Base-by-base conservation (phyloP, 768 basidiomycete genomes). In the Agrocybe pediades region DNA sequence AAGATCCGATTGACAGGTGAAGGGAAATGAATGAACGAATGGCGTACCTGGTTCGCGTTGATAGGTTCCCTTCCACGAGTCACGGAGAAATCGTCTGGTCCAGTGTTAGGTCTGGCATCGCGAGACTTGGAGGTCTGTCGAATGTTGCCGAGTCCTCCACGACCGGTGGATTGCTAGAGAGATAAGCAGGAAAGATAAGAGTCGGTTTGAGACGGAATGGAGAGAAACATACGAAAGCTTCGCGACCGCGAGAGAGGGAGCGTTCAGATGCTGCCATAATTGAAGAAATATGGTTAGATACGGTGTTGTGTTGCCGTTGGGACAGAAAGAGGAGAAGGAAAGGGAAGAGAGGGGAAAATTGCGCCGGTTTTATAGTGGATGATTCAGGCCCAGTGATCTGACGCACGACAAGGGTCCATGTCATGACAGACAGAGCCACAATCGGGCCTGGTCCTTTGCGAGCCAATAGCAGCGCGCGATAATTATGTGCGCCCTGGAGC, bases 131-230 rank as follows among this genome's bases (percentile, higher is more conserved):
- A 79, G 23, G 79, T 51, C 20, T 61, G 71, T 54, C 81, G 79
- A 54, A 90, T 85, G 68, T 90, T 90, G 16, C 88, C 88, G 4
- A 75, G 19, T 8, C 88, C 88, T 5, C 88, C 88, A 54, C 88
- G 77, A 6, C 88, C 88, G 27, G 84, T 78, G 3, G 85, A 85
- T 29, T 72, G 68, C 80, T 84, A 51, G 33, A 21, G 45, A n/a
- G 19, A 26, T 23, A 13, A 33, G 11, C n/a, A 16, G 23, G 20
- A 27, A 33, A 9, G 36, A 24, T 6, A 21, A 20, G 41, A 21
- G 47, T 39, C 3, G 51, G 6, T 9, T 24, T 20, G 20, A 44
- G 17, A 27, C n/a, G n/a, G n/a, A n/a, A 19, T 21, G 54, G 46
- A 25, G 27, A 33, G 39, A 21, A 24, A 75, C 84, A 64, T 58